These are phyloP conservation scores for Paecilomyces dactylethromorphus DNA, from an alignment of 2,329 filamentous ascomycete species.

Conservation along the genomic window DNA sequence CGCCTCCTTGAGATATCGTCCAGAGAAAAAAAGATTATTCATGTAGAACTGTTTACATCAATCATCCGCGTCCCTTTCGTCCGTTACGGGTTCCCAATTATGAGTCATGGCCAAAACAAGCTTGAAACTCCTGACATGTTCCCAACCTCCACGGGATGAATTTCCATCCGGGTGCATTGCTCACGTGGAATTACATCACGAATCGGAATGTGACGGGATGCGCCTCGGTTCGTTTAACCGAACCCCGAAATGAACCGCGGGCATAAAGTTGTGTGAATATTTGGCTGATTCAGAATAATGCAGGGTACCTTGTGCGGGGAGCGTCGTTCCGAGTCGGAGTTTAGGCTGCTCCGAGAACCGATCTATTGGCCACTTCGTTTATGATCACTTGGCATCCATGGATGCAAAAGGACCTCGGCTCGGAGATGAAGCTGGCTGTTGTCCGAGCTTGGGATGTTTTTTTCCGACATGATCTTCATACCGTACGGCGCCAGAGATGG, in stretches of 20 bases:
- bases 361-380: neutral
- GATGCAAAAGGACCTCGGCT: neutral
- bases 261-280: neutral
- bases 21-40: too few relatives aligned
- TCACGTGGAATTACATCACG: neutral
- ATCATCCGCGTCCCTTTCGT: neutral
- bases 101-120: neutral
- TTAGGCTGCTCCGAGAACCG: neutral
- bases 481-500: too few relatives aligned
- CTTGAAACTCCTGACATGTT: too few relatives aligned
- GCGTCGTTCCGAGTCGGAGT: neutral
- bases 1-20: neutral
- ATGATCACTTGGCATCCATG: neutral
- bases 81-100: neutral
- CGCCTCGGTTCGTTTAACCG: too few relatives aligned
- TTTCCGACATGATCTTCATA: too few relatives aligned
- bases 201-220: neutral
- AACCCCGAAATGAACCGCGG: neutral
- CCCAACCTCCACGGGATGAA: neutral
- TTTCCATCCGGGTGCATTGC: neutral
- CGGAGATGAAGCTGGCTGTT: neutral
- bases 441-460: too few relatives aligned
- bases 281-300: neutral
- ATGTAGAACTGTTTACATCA: too few relatives aligned
- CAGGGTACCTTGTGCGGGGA: neutral